These are phyloP conservation scores for Nicotiana obtusifolia DNA, from an alignment of 257 asterid genomes.

Conservation along the genomic window DNA sequence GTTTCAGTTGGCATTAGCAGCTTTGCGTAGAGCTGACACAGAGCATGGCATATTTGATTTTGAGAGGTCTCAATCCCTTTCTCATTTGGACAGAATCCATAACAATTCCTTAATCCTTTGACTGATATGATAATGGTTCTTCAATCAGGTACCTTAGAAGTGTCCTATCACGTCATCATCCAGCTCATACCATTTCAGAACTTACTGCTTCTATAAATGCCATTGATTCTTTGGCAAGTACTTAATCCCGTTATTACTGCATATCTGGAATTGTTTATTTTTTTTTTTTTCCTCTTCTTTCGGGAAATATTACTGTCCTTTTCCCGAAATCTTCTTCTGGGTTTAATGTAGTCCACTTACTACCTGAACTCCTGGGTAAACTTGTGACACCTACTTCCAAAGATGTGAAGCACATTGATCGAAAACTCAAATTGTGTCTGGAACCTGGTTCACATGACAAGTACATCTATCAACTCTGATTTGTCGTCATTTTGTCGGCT, in stretches of 20 bases:
- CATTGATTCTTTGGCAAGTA: constrained; percentile 57
- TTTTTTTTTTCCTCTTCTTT: not conserved
- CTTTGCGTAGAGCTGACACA: constrained; percentile 56
- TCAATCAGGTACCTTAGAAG: constrained; percentile 54
- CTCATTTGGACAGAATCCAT: not conserved
- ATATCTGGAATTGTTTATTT: not conserved
- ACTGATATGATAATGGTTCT: constrained; percentile 17
- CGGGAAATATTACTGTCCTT: not conserved
- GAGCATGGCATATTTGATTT: constrained; percentile 46
- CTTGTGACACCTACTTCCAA: constrained; percentile 72
- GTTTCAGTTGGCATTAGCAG: constrained; percentile 82
- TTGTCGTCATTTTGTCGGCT: not conserved
- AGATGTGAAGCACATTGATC: constrained; percentile 93
- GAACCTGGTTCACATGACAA: constrained; percentile 92
- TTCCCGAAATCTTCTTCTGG: not conserved
- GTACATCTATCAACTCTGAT: constrained; percentile 34
- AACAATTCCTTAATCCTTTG: constrained; percentile 8
- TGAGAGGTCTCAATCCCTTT: constrained; percentile 54
- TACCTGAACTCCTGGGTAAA: constrained; percentile 23
- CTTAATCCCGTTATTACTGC: not conserved
- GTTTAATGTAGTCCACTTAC: not conserved
- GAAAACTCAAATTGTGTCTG: constrained; percentile 87
- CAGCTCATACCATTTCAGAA: constrained; percentile 47
- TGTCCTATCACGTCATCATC: constrained; percentile 61
- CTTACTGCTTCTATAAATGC: constrained; percentile 36